Percentiles rank a stretch among this genome's conserved stretches.
Conservation (phyloP, 257 asterid genomes). For the Nicotiana obtusifolia region DNA sequence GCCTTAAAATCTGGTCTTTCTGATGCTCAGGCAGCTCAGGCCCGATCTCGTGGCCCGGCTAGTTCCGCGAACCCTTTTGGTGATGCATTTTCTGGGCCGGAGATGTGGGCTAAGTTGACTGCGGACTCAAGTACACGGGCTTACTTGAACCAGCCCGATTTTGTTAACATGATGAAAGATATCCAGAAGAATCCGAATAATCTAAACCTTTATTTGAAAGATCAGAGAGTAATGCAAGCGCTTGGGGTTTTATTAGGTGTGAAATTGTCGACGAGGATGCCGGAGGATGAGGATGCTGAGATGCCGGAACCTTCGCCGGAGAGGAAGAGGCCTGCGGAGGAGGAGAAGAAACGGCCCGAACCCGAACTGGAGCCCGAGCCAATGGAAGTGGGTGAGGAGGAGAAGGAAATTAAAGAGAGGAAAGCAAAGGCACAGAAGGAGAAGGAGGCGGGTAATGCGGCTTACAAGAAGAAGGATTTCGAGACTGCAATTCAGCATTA, state of each 20-base stretch:
- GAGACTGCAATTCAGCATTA: slow-evolving; percentile 77
- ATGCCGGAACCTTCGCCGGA: slow-evolving; percentile 41
- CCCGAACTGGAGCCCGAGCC: slow-evolving; percentile 44
- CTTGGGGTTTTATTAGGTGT: slow-evolving; percentile 70
- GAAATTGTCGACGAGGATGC: slow-evolving; percentile 46
- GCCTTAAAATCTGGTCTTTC: slow-evolving; percentile 74
- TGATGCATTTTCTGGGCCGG: slow-evolving; percentile 79
- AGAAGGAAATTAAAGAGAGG: slow-evolving; percentile 45
- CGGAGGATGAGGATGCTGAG: slow-evolving; percentile 39
- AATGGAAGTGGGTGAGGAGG: slow-evolving; percentile 45
- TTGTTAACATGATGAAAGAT: slow-evolving; percentile 76
- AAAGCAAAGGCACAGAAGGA: slow-evolving; percentile 63
- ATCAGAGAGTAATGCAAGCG: slow-evolving; percentile 85
- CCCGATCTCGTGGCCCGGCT: slow-evolving; percentile 25
- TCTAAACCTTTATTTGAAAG: slow-evolving; percentile 64
- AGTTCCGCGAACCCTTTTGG: slow-evolving; percentile 51
- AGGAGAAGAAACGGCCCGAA: slow-evolving; percentile 43
- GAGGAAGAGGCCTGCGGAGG: slow-evolving; percentile 42
- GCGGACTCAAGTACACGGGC: slow-evolving; percentile 60
- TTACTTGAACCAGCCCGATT: slow-evolving; percentile 71
- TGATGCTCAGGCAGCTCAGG: slow-evolving; percentile 59
- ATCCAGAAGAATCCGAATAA: slow-evolving; percentile 67
- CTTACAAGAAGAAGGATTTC: slow-evolving; percentile 88
- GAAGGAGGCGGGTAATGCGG: slow-evolving; percentile 86
- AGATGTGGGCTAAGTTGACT: slow-evolving; percentile 79